These are phyloP conservation scores for Fusarium sp. DNA, from an alignment of 2,329 filamentous ascomycete species.

Conservation along the genomic window DNA sequence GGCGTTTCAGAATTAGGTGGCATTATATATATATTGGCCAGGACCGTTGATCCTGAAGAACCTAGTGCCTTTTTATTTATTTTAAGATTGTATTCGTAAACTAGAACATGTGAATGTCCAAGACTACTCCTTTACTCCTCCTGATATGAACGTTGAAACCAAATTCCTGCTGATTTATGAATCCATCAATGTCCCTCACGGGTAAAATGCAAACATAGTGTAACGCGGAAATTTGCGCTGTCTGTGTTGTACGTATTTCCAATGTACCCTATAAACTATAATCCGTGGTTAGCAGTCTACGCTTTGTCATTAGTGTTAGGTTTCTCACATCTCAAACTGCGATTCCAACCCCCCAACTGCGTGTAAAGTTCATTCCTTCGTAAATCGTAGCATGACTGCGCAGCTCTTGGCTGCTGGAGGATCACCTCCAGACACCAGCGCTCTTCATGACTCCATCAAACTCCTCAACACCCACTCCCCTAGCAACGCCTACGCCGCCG, in stretches of 20 bases:
- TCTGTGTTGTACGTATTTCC: background rate
- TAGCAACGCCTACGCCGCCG: constrained; percentile 77
- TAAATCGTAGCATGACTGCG: constrained; percentile 28
- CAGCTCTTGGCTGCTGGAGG: background rate
- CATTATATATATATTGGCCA: constrained; percentile 33
- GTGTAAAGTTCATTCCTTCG: constrained; percentile 33
- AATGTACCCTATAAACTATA: background rate
- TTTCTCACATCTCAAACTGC: constrained; percentile 17
- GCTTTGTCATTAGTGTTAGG: background rate
- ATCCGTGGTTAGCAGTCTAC: constrained; percentile 9
- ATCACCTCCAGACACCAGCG: constrained; percentile 84
- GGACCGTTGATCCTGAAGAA: constrained; percentile 33
- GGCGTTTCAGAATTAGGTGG: constrained; percentile 50
- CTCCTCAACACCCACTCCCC: constrained; percentile 81
- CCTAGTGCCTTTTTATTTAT: constrained; percentile 17
- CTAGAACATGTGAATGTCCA: constrained; percentile 7
- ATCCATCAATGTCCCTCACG: background rate
- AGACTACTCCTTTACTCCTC: background rate
- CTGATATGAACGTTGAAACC: background rate
- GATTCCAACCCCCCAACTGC: constrained; percentile 19
- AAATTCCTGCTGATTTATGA: background rate
- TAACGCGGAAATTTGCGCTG: background rate
- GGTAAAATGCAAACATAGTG: background rate
- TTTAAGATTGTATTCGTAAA: constrained; percentile 18
- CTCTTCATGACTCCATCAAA: constrained; percentile 89